These are phyloP conservation scores for Olyra latifolia DNA, from an alignment of 176 grass and related monocot genomes.

Conservation along the genomic window DNA sequence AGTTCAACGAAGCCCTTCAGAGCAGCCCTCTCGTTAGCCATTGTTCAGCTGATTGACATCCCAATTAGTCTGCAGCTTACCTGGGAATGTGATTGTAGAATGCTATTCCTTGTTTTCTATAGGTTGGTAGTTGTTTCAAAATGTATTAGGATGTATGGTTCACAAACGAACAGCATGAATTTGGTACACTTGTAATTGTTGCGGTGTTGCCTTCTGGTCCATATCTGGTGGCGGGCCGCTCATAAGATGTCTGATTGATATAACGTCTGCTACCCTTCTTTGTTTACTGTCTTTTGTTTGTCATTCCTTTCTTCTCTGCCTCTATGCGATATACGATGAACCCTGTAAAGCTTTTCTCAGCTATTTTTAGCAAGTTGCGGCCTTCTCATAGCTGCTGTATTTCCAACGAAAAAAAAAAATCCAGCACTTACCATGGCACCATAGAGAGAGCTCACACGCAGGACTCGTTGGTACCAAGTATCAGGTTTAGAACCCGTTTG, in stretches of 20 bases:
- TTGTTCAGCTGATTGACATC: conserved; percentile 14
- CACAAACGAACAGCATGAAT: conserved; percentile 2
- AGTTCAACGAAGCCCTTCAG: not conserved
- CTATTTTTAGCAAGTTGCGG: not conserved
- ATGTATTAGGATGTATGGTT: not conserved
- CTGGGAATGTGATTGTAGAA: conserved; percentile 24
- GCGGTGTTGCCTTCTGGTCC: not conserved
- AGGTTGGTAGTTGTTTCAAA: not conserved
- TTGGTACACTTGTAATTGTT: not conserved
- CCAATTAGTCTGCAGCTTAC: not conserved
- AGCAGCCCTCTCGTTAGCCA: not conserved
- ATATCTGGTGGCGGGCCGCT: not conserved
- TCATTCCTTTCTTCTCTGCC: not conserved
- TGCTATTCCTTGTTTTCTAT: not conserved
- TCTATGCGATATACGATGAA: not conserved
- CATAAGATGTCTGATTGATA: not conserved
- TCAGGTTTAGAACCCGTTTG: too few species aligned
- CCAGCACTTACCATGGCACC: too few species aligned
- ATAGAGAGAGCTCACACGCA: too few species aligned
- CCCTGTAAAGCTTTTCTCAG: not conserved
- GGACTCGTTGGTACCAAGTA: too few species aligned
- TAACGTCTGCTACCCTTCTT: not conserved
- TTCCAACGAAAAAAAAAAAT: not conserved
- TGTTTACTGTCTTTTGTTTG: not conserved
- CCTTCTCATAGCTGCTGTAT: not conserved